phyloP scores from a whole-genome alignment of 768 basidiomycete genomes.

The Lactarius indigo region DNA sequence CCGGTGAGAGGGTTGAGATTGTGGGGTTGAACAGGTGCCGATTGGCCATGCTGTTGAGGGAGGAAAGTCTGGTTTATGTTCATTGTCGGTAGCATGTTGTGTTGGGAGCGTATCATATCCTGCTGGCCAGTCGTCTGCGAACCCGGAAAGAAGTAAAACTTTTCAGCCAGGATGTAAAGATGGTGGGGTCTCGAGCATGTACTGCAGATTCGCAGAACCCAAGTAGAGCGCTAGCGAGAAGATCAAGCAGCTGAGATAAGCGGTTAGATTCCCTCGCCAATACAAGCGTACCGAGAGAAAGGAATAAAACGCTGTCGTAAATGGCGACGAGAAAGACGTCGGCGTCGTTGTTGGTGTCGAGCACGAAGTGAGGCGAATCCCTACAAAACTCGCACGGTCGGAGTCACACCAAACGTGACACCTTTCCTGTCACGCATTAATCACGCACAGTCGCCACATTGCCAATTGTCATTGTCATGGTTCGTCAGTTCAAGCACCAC shows the following conservation, averaged over 20 bases:
- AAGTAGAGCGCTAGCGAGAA: constrained; percentile 23
- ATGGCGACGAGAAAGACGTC: constrained; percentile 13
- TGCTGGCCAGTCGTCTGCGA: constrained; percentile 49
- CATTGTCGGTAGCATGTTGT: constrained; percentile 33
- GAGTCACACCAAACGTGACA: constrained; percentile 25
- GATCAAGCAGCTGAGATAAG: constrained; percentile 27
- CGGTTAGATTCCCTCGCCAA: constrained; percentile 24
- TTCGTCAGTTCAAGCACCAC: constrained; percentile 93
- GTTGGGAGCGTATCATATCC: constrained; percentile 49
- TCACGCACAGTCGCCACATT: neutral
- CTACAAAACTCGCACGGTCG: constrained; percentile 27
- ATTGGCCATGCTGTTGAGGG: constrained; percentile 39
- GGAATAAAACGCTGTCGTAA: constrained; percentile 18
- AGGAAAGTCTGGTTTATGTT: constrained; percentile 35
- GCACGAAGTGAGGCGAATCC: constrained; percentile 28
- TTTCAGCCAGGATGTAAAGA: constrained; percentile 24
- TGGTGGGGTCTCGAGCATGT: constrained; percentile 26
- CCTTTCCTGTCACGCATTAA: constrained; percentile 6
- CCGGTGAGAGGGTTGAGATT: constrained; percentile 39
- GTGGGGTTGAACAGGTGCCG: constrained; percentile 35
- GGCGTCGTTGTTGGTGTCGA: constrained; percentile 27
- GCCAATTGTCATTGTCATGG: constrained; percentile 45
- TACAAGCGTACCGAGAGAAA: constrained; percentile 17
- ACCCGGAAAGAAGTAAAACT: constrained; percentile 18
- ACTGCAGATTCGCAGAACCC: constrained; percentile 20